These are phyloP conservation scores for Sungouiella thailandica DNA, from an alignment of 805 yeast genomes.

Conservation along the genomic window DNA sequence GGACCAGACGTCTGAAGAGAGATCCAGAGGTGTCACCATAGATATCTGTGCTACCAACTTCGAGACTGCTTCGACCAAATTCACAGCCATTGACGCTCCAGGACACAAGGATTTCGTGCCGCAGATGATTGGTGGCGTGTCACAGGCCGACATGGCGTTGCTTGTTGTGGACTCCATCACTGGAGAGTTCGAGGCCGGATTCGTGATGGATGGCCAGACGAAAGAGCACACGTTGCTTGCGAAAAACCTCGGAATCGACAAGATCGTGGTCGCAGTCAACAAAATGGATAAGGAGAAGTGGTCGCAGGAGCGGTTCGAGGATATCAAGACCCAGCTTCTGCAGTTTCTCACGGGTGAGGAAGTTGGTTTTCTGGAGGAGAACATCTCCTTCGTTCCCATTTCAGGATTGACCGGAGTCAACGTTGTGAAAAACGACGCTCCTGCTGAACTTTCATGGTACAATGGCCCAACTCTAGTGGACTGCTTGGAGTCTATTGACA, in stretches of 20 bases:
- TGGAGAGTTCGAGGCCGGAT: slow-evolving; percentile 70
- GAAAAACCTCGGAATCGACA: slow-evolving; percentile 59
- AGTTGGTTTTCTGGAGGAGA: slow-evolving; percentile 43
- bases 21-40: slow-evolving; percentile 72
- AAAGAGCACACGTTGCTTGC: slow-evolving; percentile 73
- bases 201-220: slow-evolving; percentile 65
- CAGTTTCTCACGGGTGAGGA: slow-evolving; percentile 46
- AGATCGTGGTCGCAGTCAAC: slow-evolving; percentile 59
- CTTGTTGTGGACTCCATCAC: slow-evolving; percentile 63
- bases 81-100: slow-evolving; percentile 79
- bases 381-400: slow-evolving; percentile 55
- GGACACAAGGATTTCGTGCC: slow-evolving; percentile 83
- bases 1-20: slow-evolving; percentile 77
- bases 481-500: slow-evolving; percentile 30
- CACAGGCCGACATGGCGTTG: slow-evolving; percentile 73
- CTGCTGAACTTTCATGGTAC: slow-evolving; percentile 43
- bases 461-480: slow-evolving; percentile 40
- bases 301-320: slow-evolving; percentile 48
- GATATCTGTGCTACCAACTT: slow-evolving; percentile 69
- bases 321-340: slow-evolving; percentile 44
- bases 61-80: slow-evolving; percentile 49
- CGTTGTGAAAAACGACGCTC: slow-evolving; percentile 41
- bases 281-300: slow-evolving; percentile 64
- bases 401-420: slow-evolving; percentile 68
- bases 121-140: slow-evolving; percentile 78